Evolutionary conservation across 225 moss, liverwort and hornwort genomes (phyloP).

Genomic region (Bryum argenteum): DNA sequence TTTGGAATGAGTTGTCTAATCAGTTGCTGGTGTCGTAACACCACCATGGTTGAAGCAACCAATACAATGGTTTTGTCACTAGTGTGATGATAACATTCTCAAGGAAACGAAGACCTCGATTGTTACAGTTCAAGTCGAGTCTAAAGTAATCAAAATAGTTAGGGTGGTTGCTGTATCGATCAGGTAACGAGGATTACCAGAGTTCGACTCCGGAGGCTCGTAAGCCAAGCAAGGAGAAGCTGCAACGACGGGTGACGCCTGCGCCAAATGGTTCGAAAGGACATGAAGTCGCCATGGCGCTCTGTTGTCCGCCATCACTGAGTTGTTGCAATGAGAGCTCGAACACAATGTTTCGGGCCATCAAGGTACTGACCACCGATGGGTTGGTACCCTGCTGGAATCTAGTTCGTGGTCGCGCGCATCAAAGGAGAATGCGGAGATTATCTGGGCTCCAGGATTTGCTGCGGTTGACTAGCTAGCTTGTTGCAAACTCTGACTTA

Average conservation of each 20-base stretch:
- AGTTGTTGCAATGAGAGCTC: not conserved
- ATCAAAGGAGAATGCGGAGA: slow-evolving; percentile 4
- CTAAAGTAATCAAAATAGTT: no score
- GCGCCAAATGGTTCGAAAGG: slow-evolving; percentile 38
- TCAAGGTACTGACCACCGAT: not conserved
- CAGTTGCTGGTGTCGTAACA: no score
- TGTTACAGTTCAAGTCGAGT: no score
- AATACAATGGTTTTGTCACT: no score
- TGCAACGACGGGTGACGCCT: slow-evolving; percentile 16
- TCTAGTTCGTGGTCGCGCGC: not conserved
- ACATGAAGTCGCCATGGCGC: slow-evolving; percentile 55
- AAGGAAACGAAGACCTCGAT: no score
- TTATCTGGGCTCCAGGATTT: slow-evolving; percentile 14
- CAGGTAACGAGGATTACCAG: slow-evolving; percentile 21
- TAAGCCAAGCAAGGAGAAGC: slow-evolving; percentile 38
- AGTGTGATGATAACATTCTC: no score
- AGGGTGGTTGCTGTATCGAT: no score
- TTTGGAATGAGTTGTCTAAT: no score
- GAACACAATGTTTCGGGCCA: not conserved
- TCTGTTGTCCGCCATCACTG: slow-evolving; percentile 6
- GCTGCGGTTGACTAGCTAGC: not conserved
- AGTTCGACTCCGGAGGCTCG: slow-evolving; percentile 39
- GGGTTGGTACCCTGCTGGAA: slow-evolving; percentile 6
- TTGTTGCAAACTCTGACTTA: slow-evolving; percentile 1
- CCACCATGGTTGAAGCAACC: no score